Evolutionary conservation across 73 alveolate species (phyloP), one percentile per base, ranked within the genome.

Genomic region (Tetrahymena thermophila): DNA sequence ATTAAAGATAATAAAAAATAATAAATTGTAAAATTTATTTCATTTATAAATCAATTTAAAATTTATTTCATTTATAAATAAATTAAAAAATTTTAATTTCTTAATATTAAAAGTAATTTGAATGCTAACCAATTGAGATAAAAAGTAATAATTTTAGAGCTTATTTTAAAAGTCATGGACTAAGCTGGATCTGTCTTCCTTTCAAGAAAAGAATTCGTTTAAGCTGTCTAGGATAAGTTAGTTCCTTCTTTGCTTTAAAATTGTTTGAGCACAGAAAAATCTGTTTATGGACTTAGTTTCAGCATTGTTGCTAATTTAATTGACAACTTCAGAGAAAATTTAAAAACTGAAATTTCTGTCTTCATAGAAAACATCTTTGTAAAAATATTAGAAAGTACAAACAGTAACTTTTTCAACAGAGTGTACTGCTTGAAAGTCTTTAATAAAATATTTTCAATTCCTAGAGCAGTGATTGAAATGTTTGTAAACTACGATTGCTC

Each of bases 401-500:
- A 99, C 94, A 97, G 99, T 31, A 96, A 96, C 25, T 98, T 94
- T 96, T 96, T 95, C 94, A 98, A 98, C 93, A 99, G 98, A 96
- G 97, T 97, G 94, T 96, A 97, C 35, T 98, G 98, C 37, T 97
- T 99, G 93, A 97, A 98, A 85, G 99, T 98, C 57, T 99, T 97
- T 95, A 98, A 96, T 94, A 98, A 97, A 96, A 95, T 98, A 42
- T 96, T 96, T 85, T 94, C 97, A 38, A 97, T 57, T 96, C 97
- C 99, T 23, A 97, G 95, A 94, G 98, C 96, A 85, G 96, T 96
- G 56, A 94, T 98, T 21, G 99, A 99, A 95, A 97, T 99, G 44
- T 98, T 98, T 97, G 99, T 98, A 42, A 99, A 99, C 96, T 99
- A 98, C 96, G 99, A 99, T 95, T 96, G 98, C 42, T 83, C 95